phyloP scores from a whole-genome alignment of 768 basidiomycete species.

The Cytidiella melzeri region DNA sequence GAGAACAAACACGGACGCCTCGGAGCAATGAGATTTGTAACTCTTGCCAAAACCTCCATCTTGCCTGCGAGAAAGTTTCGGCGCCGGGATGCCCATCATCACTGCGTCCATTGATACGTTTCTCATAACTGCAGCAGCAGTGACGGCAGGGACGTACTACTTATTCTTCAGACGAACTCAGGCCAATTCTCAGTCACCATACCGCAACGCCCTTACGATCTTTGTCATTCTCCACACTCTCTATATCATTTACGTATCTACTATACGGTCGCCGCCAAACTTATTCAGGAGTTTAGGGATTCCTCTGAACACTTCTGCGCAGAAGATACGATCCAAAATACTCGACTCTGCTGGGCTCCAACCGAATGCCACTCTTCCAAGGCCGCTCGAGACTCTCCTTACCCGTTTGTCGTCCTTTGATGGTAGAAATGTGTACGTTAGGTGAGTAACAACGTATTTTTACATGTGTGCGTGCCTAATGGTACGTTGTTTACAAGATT shows the following conservation, averaged over 20 bases:
- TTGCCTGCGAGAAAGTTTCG: too few relatives aligned
- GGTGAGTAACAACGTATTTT: conserved; percentile 30
- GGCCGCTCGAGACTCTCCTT: conserved; percentile 46
- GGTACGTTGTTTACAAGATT: conserved; percentile 38
- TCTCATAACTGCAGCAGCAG: background rate
- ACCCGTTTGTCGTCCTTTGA: conserved; percentile 52
- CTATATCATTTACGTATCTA: conserved; percentile 39
- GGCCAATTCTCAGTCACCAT: conserved; percentile 10
- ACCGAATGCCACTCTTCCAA: conserved; percentile 30
- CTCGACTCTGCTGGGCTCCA: conserved; percentile 32
- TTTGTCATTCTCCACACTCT: conserved; percentile 46
- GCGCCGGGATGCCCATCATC: background rate
- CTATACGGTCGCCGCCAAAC: conserved; percentile 50
- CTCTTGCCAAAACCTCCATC: too few relatives aligned
- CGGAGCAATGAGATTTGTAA: too few relatives aligned
- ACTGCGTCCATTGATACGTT: background rate
- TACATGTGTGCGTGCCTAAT: background rate
- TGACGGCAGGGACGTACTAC: background rate
- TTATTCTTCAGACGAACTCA: background rate
- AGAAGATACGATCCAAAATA: conserved; percentile 43
- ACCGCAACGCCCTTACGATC: conserved; percentile 25
- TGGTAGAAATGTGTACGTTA: conserved; percentile 49
- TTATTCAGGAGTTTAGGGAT: conserved; percentile 51
- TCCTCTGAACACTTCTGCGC: conserved; percentile 48
- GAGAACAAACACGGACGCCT: too few relatives aligned